Evolutionary conservation across 2,329 filamentous ascomycete genomes (phyloP), one percentile per base, ranked within the genome.

Genomic region (Endothia cerciana): DNA sequence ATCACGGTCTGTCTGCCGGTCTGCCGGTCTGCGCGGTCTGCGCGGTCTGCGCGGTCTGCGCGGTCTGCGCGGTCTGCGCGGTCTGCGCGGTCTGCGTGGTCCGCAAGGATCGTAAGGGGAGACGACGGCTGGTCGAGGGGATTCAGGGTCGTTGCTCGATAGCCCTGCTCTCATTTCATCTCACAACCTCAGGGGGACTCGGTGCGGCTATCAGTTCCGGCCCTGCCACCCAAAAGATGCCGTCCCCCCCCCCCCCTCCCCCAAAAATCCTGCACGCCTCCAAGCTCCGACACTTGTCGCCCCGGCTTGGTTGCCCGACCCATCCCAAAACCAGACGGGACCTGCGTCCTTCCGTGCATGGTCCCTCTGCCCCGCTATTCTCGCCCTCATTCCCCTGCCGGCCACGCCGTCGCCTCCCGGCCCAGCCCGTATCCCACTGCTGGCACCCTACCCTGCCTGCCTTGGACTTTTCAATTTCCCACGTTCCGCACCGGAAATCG

Each of bases 281-380:
- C 33, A 56, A 40, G 47, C 61, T 60, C 61, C 65, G 65, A 63
- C 63, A 59, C 63, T 61, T 61, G 45, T 43, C 60, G 63, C 66
- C 58, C 65, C 65, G 66, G 28, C n/a, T 53, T 41, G 38, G n/a
- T n/a, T 28, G 43, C 53, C 60, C 63, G 56, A n/a, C 33, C 49
- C 60, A 62, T 38, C 33, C 33, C 55, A 38, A n/a, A n/a, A 25
- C 60, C 47, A 53, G 43, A 49, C 60, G 57, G 60, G 60, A 49
- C 55, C 43, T 65, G 41, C 60, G 43, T 49, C 64, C 61, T 55
- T 66, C 53, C 49, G 66, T 66, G 57, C 64, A 62, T 61, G 40
- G 45, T 51, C 61, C 63, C 58, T 49, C 62, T 58, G 66, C 66
- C 66, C 71, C 67, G 65, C 67, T 63, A 63, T 67, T 65, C 51